Evolutionary conservation across 371 early-diverging fungal species (phyloP), one percentile per base, ranked within the genome.

Genomic region (Basidiobolus meristosporus): DNA sequence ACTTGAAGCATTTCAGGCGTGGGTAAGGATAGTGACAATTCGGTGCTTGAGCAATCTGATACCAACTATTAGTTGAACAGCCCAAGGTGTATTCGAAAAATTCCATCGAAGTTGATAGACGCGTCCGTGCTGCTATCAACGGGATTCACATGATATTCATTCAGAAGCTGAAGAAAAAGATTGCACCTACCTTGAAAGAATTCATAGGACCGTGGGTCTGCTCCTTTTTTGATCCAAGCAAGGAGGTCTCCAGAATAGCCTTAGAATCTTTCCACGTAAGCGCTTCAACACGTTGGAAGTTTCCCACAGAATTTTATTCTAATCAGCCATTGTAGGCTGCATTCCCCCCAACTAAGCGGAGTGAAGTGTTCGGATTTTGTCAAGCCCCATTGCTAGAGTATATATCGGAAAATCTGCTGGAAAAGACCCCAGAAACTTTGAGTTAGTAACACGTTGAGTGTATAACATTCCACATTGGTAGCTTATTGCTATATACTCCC

Each of bases 151-250:
- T 46, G 7, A 38, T 63, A n/a, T 50, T 76, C 15, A 65, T 71
- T 7, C 48, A 48, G 10, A 51, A 66, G 26, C 61, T 64, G 23
- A 67, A 68, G 42, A 70, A 70, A 49, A 61, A 60, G 31, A 38
- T 78, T 2, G 73, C 73, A 1, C 73, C 79, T 14, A 47, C 63
- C 38, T 44, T 78, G 31, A 73, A 76, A 38, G 65, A 59, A 19
- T 54, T 76, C 6, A 48, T 72, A 22, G 69, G 67, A 1, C 57
- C 70, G 18, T 78, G 79, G 77, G 41, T 76, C 23, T 57, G 65
- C 14, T 55, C 72, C 12, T 62, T 68, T 41, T 66, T 61, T 38
- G 75, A 75, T 48, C 73, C 61, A 15, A 65, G 63, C 28, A 58
- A 60, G 18, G 79, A 78, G 40, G 62, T 72, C 34, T 61, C 62